A percentile compares a stretch with the other conserved stretches of the same genome.
Evolutionary conservation across 192 early-diverging fungal genomes (phyloP).

Genomic region (Umbelopsis ramanniana): DNA sequence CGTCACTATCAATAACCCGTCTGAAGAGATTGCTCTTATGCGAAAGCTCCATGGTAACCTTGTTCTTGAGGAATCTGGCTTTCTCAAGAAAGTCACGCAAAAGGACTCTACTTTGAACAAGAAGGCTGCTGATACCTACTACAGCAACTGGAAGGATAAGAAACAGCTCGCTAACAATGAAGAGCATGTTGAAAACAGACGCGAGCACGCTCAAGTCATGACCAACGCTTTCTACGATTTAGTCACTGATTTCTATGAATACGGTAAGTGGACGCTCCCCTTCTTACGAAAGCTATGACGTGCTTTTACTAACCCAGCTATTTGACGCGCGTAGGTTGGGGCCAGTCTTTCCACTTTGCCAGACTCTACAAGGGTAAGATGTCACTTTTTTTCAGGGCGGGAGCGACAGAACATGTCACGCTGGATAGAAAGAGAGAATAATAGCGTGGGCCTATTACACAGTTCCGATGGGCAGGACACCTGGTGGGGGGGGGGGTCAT

Average conservation of each 20-base stretch:
- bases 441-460: too few relatives aligned
- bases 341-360: slow-evolving; percentile 89
- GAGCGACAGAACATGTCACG: too few relatives aligned
- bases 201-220: slow-evolving; percentile 46
- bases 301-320: neutral
- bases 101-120: slow-evolving; percentile 39
- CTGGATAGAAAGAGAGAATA: too few relatives aligned
- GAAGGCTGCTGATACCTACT: slow-evolving; percentile 36
- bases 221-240: slow-evolving; percentile 51
- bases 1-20: slow-evolving; percentile 25
- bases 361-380: slow-evolving; percentile 62
- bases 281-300: neutral
- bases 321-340: slow-evolving; percentile 57
- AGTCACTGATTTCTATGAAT: slow-evolving; percentile 53
- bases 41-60: slow-evolving; percentile 43
- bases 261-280: slow-evolving; percentile 41
- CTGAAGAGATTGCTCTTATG: slow-evolving; percentile 35
- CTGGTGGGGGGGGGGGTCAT: too few relatives aligned
- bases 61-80: slow-evolving; percentile 37
- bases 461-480: too few relatives aligned
- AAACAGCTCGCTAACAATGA: slow-evolving; percentile 41
- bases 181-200: slow-evolving; percentile 36
- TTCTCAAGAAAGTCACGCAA: slow-evolving; percentile 41
- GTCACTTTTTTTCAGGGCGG: neutral
- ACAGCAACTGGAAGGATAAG: slow-evolving; percentile 45